Conservation (phyloP, 2,329 filamentous ascomycete genomes). For the Emericellopsis atlantica region DNA sequence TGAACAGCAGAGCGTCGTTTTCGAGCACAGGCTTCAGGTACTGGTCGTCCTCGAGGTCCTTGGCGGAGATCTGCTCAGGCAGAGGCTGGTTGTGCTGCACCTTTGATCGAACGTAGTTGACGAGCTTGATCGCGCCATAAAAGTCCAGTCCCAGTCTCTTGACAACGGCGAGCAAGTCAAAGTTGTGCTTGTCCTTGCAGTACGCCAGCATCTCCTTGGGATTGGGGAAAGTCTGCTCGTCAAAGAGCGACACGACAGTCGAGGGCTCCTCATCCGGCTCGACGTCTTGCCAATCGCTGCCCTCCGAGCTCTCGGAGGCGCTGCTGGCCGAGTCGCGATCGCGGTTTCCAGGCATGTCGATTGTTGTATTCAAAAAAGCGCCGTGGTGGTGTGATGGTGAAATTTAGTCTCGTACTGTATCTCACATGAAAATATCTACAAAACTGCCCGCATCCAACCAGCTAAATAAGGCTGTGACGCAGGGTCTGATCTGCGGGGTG, state of each 20-base stretch:
- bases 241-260: slow-evolving; percentile 55
- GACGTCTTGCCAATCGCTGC: slow-evolving; percentile 37
- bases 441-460: too few species aligned
- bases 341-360: slow-evolving; percentile 11
- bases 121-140: slow-evolving; percentile 58
- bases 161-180: slow-evolving; percentile 53
- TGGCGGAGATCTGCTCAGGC: slow-evolving; percentile 45
- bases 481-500: too few species aligned
- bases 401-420: too few species aligned
- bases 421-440: too few species aligned
- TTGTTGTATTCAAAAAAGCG: too few species aligned
- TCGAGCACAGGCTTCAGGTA: slow-evolving; percentile 77
- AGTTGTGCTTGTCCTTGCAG: slow-evolving; percentile 51
- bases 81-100: slow-evolving; percentile 30
- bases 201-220: slow-evolving; percentile 53
- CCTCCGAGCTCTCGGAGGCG: slow-evolving; percentile 16
- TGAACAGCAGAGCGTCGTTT: slow-evolving; percentile 81
- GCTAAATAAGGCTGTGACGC: too few species aligned
- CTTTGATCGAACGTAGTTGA: slow-evolving; percentile 52
- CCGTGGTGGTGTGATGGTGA: too few species aligned
- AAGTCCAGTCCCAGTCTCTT: slow-evolving; percentile 54
- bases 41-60: slow-evolving; percentile 61
- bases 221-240: slow-evolving; percentile 52
- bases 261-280: slow-evolving; percentile 53
- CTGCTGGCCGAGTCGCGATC: slow-evolving; percentile 12